Conservation (phyloP, 305 asterid species). For the Andrographis paniculata region DNA sequence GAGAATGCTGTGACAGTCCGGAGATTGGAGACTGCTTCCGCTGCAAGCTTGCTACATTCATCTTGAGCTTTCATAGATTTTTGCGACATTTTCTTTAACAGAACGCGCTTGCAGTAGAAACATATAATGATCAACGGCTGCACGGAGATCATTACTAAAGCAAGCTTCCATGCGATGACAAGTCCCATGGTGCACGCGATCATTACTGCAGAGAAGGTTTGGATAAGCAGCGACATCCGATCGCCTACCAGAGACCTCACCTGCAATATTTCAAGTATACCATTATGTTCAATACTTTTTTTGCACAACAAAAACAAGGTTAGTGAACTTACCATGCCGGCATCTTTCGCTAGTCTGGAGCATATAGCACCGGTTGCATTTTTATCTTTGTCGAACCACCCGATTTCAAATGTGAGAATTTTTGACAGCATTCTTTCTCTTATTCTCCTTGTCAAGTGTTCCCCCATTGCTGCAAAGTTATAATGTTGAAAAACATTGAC, state of each 20-base stretch:
- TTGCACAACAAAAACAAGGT: not conserved
- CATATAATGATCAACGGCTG: conserved; percentile 75
- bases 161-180: conserved; percentile 76
- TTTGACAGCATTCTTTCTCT: conserved; percentile 81
- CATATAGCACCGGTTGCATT: conserved; percentile 89
- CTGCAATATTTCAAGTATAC: conserved; percentile 21
- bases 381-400: conserved; percentile 92
- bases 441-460: conserved; percentile 74
- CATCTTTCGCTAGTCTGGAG: conserved; percentile 89
- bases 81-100: conserved; percentile 73
- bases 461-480: conserved; percentile 94
- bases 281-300: not conserved
- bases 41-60: conserved; percentile 88
- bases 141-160: conserved; percentile 79
- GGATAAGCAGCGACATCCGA: conserved; percentile 70
- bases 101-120: conserved; percentile 58
- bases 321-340: conserved; percentile 58
- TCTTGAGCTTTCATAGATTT: conserved; percentile 71
- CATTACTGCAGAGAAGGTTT: conserved; percentile 63
- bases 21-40: conserved; percentile 89
- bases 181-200: conserved; percentile 87
- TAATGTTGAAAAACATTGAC: conserved; percentile 68
- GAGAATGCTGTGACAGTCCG: conserved; percentile 79
- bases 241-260: conserved; percentile 95
- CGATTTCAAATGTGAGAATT: conserved; percentile 89